Percentiles rank a stretch among this genome's conserved stretches.
Evolutionary conservation across 306 rosid genomes (phyloP).

Genomic region (Lithocarpus polystachyus): DNA sequence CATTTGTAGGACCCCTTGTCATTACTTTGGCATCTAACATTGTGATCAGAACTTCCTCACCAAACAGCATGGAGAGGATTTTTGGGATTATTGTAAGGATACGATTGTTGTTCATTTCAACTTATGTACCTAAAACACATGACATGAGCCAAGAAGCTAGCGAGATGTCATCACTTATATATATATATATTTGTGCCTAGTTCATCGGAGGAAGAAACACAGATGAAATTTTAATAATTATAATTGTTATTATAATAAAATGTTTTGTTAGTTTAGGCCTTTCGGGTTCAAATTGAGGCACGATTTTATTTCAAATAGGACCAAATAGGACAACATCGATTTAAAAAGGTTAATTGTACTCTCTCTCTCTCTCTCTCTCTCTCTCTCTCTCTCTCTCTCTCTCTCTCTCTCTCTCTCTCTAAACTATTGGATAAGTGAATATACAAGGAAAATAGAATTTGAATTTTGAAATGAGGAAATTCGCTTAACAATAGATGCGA

Average conservation of each 20-base stretch:
- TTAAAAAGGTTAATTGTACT: no score
- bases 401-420: no score
- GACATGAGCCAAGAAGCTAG: conserved; percentile 4
- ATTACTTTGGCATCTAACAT: conserved; percentile 18
- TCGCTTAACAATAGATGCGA: no score
- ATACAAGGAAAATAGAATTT: no score
- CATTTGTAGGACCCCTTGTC: conserved; percentile 19
- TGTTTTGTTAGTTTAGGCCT: neutral
- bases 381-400: no score
- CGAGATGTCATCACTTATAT: neutral
- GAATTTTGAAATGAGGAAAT: no score
- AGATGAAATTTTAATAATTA: neutral
- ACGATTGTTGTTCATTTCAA: conserved; percentile 25
- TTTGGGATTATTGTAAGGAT: conserved; percentile 11
- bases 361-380: no score
- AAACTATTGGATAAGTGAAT: no score
- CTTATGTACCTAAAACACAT: neutral
- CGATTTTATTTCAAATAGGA: neutral
- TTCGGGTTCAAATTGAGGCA: neutral
- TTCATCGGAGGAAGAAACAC: neutral
- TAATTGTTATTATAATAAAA: neutral
- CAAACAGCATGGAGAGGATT: conserved; percentile 21
- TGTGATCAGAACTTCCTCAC: conserved; percentile 22
- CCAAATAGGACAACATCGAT: neutral
- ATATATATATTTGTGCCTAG: neutral